Conservation (phyloP, 2,329 filamentous ascomycete species). For the Laburnicola sp. region DNA sequence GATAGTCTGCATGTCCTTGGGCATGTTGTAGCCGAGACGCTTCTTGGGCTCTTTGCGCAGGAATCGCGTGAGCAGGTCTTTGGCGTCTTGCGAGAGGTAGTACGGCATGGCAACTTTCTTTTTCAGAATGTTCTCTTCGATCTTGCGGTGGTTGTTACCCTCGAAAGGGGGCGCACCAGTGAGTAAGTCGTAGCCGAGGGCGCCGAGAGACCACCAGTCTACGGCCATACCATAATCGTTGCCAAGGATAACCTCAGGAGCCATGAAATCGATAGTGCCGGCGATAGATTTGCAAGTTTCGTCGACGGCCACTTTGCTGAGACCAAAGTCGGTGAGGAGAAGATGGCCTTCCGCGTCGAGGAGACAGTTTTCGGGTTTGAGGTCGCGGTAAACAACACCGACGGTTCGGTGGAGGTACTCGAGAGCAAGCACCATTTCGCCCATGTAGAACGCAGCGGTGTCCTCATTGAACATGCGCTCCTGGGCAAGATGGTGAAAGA, state of each 20-base stretch:
- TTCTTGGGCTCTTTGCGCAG: conserved; percentile 91
- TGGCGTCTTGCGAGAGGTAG: conserved; percentile 87
- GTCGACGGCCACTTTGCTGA: conserved; percentile 89
- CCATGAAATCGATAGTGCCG: conserved; percentile 98
- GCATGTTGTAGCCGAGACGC: conserved; percentile 84
- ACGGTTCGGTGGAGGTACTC: conserved; percentile 90
- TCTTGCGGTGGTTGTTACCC: conserved; percentile 89
- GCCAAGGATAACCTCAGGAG: conserved; percentile 87
- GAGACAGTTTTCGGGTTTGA: conserved; percentile 97
- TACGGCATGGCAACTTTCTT: conserved; percentile 89
- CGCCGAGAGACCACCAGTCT: conserved; percentile 98
- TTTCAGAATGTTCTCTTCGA: conserved; percentile 93
- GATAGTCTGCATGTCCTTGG: conserved; percentile 81
- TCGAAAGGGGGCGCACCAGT: conserved; percentile 91
- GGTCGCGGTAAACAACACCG: conserved; percentile 92
- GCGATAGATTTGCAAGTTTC: conserved; percentile 84
- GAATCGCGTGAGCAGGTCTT: conserved; percentile 87
- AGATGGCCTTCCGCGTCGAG: conserved; percentile 89
- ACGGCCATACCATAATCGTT: conserved; percentile 91
- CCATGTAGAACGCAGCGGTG: conserved; percentile 95
- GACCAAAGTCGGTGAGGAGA: conserved; percentile 91
- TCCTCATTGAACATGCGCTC: conserved; percentile 95
- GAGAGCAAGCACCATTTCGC: conserved; percentile 91
- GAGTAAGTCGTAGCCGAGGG: conserved; percentile 87
- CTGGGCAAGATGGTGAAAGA: conserved; percentile 91